Evolutionary conservation across 208 protist genomes (phyloP).

Genomic region (Borovskyia barvae): DNA sequence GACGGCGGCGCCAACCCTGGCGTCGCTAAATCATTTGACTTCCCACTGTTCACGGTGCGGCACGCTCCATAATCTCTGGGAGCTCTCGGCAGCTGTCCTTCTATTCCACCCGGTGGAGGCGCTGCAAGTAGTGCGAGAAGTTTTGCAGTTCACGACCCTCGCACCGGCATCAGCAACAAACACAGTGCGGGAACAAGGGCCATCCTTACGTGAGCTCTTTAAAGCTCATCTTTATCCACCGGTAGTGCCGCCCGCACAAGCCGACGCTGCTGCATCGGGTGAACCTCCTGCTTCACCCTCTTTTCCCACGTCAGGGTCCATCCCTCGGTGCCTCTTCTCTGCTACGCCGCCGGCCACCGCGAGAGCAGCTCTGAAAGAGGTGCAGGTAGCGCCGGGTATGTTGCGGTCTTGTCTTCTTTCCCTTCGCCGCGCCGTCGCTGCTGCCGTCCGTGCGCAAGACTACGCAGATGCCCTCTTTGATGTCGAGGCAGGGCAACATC

Average conservation of each 20-base stretch:
- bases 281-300: too few relatives aligned
- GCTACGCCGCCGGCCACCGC: not conserved
- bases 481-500: conserved; percentile 2
- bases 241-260: too few relatives aligned
- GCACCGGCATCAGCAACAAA: conserved; percentile 1
- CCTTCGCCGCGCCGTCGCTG: conserved; percentile 9
- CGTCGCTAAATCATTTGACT: not conserved
- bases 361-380: not conserved
- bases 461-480: conserved; percentile 18
- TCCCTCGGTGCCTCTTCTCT: not conserved
- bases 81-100: conserved; percentile 12
- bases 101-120: conserved; percentile 3
- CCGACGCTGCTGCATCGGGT: not conserved
- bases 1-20: not conserved
- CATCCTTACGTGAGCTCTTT: conserved; percentile 12
- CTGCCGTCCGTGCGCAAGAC: conserved; percentile 10
- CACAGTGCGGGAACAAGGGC: not conserved
- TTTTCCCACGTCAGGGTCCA: too few relatives aligned
- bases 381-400: conserved; percentile 4
- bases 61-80: conserved; percentile 11
- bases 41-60: not conserved
- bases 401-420: conserved; percentile 18
- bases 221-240: not conserved
- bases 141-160: not conserved
- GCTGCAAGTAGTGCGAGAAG: not conserved